Percentiles rank a stretch among this genome's conserved stretches.
Evolutionary conservation across 345 rosid genomes (phyloP).

Genomic region (Theobroma cacao): DNA sequence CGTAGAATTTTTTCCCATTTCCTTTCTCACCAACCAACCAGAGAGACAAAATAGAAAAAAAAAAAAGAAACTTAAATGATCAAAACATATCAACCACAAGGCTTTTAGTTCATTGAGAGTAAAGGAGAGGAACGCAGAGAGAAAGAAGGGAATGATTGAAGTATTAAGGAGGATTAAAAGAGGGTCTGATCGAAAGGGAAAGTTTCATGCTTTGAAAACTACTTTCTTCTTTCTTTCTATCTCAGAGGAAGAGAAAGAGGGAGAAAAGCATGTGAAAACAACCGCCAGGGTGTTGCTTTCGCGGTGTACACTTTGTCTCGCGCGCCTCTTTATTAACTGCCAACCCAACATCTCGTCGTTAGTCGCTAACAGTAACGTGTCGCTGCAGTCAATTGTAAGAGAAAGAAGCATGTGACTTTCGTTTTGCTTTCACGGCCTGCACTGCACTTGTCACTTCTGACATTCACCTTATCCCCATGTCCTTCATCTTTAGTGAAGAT

Average conservation of each 20-base stretch:
- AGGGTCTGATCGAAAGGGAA: constrained; percentile 9
- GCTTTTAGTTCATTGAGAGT: not conserved
- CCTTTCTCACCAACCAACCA: not conserved
- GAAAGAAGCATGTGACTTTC: too few species aligned
- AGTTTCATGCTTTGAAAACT: constrained; percentile 1
- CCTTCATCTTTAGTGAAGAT: too few species aligned
- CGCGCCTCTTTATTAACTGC: constrained; percentile 8
- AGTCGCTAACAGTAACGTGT: too few species aligned
- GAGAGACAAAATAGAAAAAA: not conserved
- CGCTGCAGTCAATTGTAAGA: not conserved
- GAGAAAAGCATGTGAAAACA: not conserved
- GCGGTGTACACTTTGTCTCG: not conserved
- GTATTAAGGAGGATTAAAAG: not conserved
- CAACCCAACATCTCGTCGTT: not conserved
- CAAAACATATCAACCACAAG: not conserved
- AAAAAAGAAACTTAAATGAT: not conserved
- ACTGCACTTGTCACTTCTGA: too few species aligned
- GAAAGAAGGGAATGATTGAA: not conserved
- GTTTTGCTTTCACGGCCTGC: too few species aligned
- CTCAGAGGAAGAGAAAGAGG: not conserved
- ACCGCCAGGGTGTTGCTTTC: not conserved
- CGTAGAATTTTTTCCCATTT: not conserved
- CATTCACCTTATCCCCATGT: too few species aligned
- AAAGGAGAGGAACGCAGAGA: not conserved
- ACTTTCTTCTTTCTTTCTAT: not conserved